These are phyloP conservation scores for Striga hermonthica DNA, from an alignment of 305 asterid species.

Conservation along the genomic window DNA sequence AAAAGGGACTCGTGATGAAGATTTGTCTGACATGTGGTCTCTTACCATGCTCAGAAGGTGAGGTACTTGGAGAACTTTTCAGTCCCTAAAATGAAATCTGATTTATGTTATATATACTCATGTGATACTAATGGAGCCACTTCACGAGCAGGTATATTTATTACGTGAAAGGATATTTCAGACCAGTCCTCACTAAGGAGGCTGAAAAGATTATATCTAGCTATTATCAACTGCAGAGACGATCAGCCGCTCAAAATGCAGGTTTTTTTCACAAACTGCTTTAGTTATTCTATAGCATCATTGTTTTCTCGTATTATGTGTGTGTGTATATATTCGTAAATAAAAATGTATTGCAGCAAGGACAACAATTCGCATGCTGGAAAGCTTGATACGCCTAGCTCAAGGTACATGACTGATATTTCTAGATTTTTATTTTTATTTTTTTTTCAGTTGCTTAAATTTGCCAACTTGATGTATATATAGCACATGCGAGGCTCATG, in stretches of 20 bases:
- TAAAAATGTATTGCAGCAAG: conserved; percentile 57
- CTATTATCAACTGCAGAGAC: conserved; percentile 96
- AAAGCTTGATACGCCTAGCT: conserved; percentile 96
- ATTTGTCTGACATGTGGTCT: conserved; percentile 63
- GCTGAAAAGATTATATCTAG: conserved; percentile 89
- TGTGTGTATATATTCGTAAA: neutral
- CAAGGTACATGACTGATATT: conserved; percentile 55
- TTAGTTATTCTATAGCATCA: conserved; percentile 16
- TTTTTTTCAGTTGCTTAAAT: conserved; percentile 25
- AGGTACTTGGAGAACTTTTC: conserved; percentile 19
- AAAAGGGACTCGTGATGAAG: conserved; percentile 49
- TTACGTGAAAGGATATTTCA: conserved; percentile 71
- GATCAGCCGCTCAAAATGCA: conserved; percentile 94
- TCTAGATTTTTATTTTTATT: conserved; percentile 20
- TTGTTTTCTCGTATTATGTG: conserved; percentile 13
- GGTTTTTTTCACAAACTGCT: conserved; percentile 40
- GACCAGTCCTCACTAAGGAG: conserved; percentile 87
- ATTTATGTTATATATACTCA: neutral
- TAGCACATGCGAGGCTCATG: conserved; percentile 98
- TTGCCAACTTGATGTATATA: conserved; percentile 32
- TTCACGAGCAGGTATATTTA: conserved; percentile 64
- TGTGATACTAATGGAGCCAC: conserved; percentile 19
- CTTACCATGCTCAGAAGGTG: conserved; percentile 86
- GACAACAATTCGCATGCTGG: conserved; percentile 96
- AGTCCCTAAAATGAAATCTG: conserved; percentile 23